These are phyloP conservation scores for Chrysoporthe deuterocubensis DNA, from an alignment of 2,329 filamentous ascomycete genomes.

Conservation along the genomic window DNA sequence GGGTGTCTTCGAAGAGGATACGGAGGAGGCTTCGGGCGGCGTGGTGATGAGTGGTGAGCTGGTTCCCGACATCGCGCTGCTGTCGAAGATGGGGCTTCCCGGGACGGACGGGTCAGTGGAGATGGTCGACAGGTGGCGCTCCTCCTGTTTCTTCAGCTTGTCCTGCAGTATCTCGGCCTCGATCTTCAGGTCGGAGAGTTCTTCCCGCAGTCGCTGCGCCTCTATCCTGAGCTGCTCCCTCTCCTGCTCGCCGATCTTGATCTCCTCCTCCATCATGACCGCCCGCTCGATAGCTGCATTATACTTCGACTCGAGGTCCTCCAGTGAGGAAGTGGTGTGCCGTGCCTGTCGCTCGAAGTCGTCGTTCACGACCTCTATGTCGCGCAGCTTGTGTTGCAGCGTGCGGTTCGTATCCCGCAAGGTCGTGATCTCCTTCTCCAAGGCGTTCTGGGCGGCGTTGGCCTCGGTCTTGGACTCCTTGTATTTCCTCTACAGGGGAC, in stretches of 20 bases:
- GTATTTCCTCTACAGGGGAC: slow-evolving; percentile 77
- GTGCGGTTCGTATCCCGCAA: slow-evolving; percentile 84
- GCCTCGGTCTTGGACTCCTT: slow-evolving; percentile 92
- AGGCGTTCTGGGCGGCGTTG: slow-evolving; percentile 77
- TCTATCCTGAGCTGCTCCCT: slow-evolving; percentile 88
- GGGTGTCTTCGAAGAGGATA: slow-evolving; percentile 58
- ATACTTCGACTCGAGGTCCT: slow-evolving; percentile 96
- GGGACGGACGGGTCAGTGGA: slow-evolving; percentile 66
- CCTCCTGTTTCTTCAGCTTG: slow-evolving; percentile 76
- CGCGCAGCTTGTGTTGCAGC: slow-evolving; percentile 81
- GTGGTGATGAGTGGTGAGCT: slow-evolving; percentile 91
- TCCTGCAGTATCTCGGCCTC: slow-evolving; percentile 93
- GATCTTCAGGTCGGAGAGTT: slow-evolving; percentile 90
- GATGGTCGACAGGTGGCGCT: slow-evolving; percentile 60
- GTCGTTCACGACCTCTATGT: slow-evolving; percentile 97
- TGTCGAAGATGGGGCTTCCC: slow-evolving; percentile 74
- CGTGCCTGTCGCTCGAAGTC: slow-evolving; percentile 96
- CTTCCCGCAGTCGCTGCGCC: slow-evolving; percentile 84
- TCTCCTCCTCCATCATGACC: slow-evolving; percentile 94
- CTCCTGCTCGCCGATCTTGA: slow-evolving; percentile 89
- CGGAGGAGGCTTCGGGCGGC: slow-evolving; percentile 61
- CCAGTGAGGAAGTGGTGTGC: slow-evolving; percentile 92
- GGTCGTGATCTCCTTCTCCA: slow-evolving; percentile 95
- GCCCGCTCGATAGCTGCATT: slow-evolving; percentile 90
- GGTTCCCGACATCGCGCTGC: slow-evolving; percentile 81